A percentile compares a stretch with the other conserved stretches of the same genome.
Conservation (phyloP, 2,329 filamentous ascomycete genomes). For the Penicillium sp. region DNA sequence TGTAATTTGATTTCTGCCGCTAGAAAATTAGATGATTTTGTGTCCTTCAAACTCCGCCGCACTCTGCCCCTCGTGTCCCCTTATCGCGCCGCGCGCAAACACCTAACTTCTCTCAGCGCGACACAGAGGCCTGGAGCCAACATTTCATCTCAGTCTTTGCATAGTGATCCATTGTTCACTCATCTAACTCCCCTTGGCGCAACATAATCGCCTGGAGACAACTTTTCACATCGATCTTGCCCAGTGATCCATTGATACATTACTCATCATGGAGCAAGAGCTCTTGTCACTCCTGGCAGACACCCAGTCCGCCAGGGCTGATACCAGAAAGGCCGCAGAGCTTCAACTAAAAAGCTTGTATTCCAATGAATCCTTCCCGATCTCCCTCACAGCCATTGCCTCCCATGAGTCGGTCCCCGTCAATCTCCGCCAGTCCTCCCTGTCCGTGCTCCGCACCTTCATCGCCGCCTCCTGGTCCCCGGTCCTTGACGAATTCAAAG, state of each 20-base stretch:
- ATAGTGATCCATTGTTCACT: not conserved
- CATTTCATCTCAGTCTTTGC: not conserved
- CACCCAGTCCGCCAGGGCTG: conserved; percentile 76
- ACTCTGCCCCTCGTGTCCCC: conserved; percentile 10
- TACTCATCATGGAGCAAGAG: conserved; percentile 76
- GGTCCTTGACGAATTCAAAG: conserved; percentile 69
- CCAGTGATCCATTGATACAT: conserved; percentile 6
- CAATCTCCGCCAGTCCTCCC: conserved; percentile 76
- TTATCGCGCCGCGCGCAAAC: conserved; percentile 16
- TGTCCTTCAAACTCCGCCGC: not conserved
- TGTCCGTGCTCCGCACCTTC: conserved; percentile 78
- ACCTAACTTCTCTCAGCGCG: conserved; percentile 1
- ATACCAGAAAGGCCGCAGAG: conserved; percentile 81
- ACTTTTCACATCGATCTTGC: not conserved
- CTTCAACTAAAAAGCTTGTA: conserved; percentile 73
- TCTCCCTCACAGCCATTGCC: conserved; percentile 77
- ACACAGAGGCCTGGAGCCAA: not conserved
- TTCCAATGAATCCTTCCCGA: conserved; percentile 68
- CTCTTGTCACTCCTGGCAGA: conserved; percentile 83
- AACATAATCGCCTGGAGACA: not conserved
- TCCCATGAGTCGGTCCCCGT: conserved; percentile 71
- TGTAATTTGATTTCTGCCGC: not conserved
- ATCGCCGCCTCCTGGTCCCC: conserved; percentile 82
- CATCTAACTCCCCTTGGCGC: not conserved
- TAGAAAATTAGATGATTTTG: not conserved